These are phyloP conservation scores for Paramecium caudatum DNA, from an alignment of 73 alveolate species.

Conservation along the genomic window DNA sequence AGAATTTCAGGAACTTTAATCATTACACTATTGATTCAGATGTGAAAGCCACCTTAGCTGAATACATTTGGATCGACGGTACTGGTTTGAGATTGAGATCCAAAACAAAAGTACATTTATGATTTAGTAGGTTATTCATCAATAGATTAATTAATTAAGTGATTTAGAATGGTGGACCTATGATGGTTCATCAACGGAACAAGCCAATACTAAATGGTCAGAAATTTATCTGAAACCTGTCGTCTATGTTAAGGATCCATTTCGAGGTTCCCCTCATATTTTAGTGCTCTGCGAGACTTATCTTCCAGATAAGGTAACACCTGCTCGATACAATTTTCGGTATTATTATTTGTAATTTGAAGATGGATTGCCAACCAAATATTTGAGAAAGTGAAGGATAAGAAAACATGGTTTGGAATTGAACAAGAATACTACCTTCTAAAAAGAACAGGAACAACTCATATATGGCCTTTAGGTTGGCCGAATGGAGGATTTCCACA, in stretches of 20 bases:
- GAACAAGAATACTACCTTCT: constrained; percentile 95
- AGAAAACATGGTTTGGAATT: constrained; percentile 95
- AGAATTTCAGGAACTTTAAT: constrained; percentile 41
- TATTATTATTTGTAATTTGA: neutral
- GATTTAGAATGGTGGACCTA: constrained; percentile 95
- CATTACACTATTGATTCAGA: neutral
- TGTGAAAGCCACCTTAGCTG: constrained; percentile 76
- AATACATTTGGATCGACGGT: constrained; percentile 93
- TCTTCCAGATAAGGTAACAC: constrained; percentile 87
- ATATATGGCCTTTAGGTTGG: constrained; percentile 88
- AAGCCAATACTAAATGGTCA: constrained; percentile 93
- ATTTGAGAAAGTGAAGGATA: constrained; percentile 79
- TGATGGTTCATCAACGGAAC: constrained; percentile 94
- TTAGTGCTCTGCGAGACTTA: constrained; percentile 92
- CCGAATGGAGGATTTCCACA: constrained; percentile 91
- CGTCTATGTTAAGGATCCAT: constrained; percentile 91
- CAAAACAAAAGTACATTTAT: constrained; percentile 75
- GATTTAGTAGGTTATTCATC: constrained; percentile 49
- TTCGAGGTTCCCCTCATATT: constrained; percentile 87
- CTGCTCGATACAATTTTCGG: constrained; percentile 92
- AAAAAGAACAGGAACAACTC: constrained; percentile 79
- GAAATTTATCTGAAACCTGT: constrained; percentile 94
- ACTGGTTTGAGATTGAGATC: constrained; percentile 84
- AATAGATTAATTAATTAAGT: constrained; percentile 67
- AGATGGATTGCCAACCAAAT: constrained; percentile 74